Base-by-base conservation (phyloP, 768 basidiomycete species). In the Hericium coralloides region DNA sequence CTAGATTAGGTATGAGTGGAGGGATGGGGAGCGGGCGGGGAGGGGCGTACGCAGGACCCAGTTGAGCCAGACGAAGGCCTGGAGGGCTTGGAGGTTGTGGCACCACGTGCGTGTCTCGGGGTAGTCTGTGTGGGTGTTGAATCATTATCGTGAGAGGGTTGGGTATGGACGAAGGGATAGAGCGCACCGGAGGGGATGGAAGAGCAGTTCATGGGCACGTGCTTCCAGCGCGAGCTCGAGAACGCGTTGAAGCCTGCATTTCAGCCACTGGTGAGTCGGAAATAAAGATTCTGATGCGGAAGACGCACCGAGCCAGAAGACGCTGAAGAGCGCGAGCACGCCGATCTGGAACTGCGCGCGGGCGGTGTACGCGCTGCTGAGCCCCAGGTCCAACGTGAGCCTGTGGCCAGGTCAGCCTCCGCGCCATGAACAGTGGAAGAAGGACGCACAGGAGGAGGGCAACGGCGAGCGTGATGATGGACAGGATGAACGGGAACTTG, bases 401-500 rank as follows among this genome's bases (percentile, higher is more conserved):
- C 80, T 83, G 58, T 7, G 9, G 7, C 1, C 18, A 31, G n/a
- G 6, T 45, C 25, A 48, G 36, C 4, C 23, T 7, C 14, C 9
- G 14, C 25, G 36, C 2, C n/a, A 2, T 22, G 2, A 3, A 12
- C 49, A 14, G 38, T 15, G 49, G 58, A 45, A 7, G 23, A 17
- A 39, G 12, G 25, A 68, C 79, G 56, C 57, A 81, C 82, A 74
- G 68, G 39, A 70, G 31, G 36, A 72, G 62, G 38, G 82, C 65
- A 31, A 81, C 56, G 37, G 75, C 66, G 31, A 81, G 64, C 2
- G 80, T 81, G 52, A 73, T 65, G 63, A 81, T 78, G 31, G 81
- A 81, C 38, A 84, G 73, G n/a, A 70, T 76, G 55, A 83, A 70
- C n/a, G 83, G 83, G 64, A 82, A 81, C 22, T 81, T 65, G 67